Percentiles rank a stretch among this genome's conserved stretches.
Conservation (phyloP, 768 basidiomycete species). For the Naganishia antarctica region DNA sequence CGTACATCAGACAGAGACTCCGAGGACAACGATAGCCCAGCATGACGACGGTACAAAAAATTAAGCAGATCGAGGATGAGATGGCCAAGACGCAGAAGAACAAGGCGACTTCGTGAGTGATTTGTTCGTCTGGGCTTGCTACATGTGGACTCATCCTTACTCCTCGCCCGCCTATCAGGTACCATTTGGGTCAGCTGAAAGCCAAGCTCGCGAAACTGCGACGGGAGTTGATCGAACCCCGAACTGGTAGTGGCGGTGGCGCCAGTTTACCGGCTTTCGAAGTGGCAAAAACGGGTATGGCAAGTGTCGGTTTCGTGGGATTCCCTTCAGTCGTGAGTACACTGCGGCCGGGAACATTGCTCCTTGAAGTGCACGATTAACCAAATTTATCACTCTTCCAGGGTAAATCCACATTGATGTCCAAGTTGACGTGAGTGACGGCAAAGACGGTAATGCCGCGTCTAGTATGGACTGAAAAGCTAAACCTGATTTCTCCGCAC, state of each 20-base stretch:
- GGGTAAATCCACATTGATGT: slow-evolving; percentile 49
- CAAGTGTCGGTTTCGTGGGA: slow-evolving; percentile 74
- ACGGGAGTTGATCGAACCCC: slow-evolving; percentile 80
- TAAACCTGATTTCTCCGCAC: background rate
- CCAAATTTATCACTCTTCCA: slow-evolving; percentile 6
- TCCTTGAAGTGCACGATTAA: background rate
- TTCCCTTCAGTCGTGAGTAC: slow-evolving; percentile 57
- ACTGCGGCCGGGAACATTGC: slow-evolving; percentile 44
- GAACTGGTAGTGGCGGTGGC: slow-evolving; percentile 75
- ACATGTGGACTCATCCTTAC: too few relatives aligned
- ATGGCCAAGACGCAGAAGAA: slow-evolving; percentile 66
- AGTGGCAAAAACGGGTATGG: slow-evolving; percentile 92
- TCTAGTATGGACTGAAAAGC: too few relatives aligned
- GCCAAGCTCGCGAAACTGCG: slow-evolving; percentile 96
- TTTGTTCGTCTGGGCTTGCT: slow-evolving; percentile 2
- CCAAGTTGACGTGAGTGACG: slow-evolving; percentile 48
- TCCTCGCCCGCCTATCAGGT: slow-evolving; percentile 47
- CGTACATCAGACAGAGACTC: too few relatives aligned
- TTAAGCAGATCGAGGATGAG: slow-evolving; percentile 68
- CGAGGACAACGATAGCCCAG: background rate
- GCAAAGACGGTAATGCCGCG: too few relatives aligned
- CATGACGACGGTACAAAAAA: slow-evolving; percentile 63
- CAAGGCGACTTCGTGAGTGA: slow-evolving; percentile 47
- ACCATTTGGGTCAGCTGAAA: slow-evolving; percentile 92
- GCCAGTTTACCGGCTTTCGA: slow-evolving; percentile 83